Conservation (phyloP, 805 yeast genomes). For the Naumovozyma baii region DNA sequence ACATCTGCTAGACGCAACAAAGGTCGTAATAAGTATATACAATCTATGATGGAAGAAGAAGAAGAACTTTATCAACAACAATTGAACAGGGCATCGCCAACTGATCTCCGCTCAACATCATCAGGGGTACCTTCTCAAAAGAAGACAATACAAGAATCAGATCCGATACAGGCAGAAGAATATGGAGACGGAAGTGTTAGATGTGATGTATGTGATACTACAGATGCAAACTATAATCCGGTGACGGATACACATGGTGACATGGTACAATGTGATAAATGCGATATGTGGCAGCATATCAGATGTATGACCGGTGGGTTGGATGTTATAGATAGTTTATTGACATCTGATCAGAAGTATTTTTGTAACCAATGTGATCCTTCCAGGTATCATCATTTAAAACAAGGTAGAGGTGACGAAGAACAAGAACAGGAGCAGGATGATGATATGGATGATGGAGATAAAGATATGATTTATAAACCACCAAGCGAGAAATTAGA, state of each 20-base stretch:
- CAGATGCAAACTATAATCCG: conserved; percentile 47
- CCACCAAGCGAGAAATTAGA: conserved; percentile 5
- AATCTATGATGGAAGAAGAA: conserved; percentile 24
- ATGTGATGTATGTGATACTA: conserved; percentile 55
- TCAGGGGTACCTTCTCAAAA: conserved; percentile 3
- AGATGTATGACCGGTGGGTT: conserved; percentile 43
- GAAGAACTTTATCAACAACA: conserved; percentile 11
- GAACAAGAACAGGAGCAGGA: conserved; percentile 13
- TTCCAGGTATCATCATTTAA: conserved; percentile 29
- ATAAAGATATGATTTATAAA: conserved; percentile 3
- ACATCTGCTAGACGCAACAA: conserved; percentile 37
- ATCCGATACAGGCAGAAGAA: conserved; percentile 13
- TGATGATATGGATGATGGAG: conserved; percentile 4
- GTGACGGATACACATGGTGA: conserved; percentile 42
- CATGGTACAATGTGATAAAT: conserved; percentile 58
- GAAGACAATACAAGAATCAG: conserved; percentile 10
- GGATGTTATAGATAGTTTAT: conserved; percentile 15
- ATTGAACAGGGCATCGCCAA: conserved; percentile 5
- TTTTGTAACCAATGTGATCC: conserved; percentile 48
- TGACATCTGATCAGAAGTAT: conserved; percentile 39
- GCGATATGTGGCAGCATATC: conserved; percentile 67
- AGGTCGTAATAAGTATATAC: conserved; percentile 31
- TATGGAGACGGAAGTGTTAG: conserved; percentile 38
- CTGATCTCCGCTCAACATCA: no score
- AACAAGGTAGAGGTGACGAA: no score